Percentiles rank a stretch among this genome's conserved stretches.
These are phyloP conservation scores for Macrolepiota dolichaula DNA, from an alignment of 768 basidiomycete species.

Conservation along the genomic window DNA sequence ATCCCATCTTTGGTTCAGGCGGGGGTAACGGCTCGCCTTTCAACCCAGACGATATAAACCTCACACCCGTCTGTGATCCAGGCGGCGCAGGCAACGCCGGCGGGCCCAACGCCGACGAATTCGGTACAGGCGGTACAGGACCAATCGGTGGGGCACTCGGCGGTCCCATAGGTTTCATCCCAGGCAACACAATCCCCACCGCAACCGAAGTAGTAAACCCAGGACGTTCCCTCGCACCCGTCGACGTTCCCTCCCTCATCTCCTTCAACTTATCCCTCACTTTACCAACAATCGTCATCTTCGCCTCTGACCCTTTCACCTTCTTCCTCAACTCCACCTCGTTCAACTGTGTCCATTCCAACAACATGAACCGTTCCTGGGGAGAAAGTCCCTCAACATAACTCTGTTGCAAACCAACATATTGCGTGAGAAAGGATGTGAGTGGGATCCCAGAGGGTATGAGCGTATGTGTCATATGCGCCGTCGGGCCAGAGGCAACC, in stretches of 20 bases:
- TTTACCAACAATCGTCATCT: background rate
- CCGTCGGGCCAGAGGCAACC: background rate
- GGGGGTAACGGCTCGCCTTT: slow-evolving; percentile 9
- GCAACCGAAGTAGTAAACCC: slow-evolving; percentile 9
- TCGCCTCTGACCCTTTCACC: background rate
- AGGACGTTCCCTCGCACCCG: background rate
- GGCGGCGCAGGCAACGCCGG: background rate
- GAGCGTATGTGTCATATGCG: slow-evolving; percentile 1
- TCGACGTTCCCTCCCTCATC: slow-evolving; percentile 4
- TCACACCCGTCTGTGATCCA: background rate
- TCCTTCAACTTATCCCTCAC: slow-evolving; percentile 9
- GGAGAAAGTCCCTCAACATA: background rate
- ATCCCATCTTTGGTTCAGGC: slow-evolving; percentile 11
- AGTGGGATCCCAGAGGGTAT: slow-evolving; percentile 7
- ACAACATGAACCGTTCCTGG: slow-evolving; percentile 1
- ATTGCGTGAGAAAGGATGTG: slow-evolving; percentile 6
- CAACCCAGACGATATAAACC: slow-evolving; percentile 10
- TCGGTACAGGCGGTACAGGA: slow-evolving; percentile 6
- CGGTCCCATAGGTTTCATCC: background rate
- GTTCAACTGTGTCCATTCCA: slow-evolving; percentile 9
- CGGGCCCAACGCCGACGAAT: background rate
- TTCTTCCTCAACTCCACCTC: slow-evolving; percentile 1
- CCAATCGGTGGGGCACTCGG: slow-evolving; percentile 1
- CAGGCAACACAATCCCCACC: slow-evolving; percentile 9
- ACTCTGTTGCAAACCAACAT: slow-evolving; percentile 1